Evolutionary conservation across 192 early-diverging fungal species (phyloP), one percentile per base, ranked within the genome.

Genomic region (Obelidium mucronatum): DNA sequence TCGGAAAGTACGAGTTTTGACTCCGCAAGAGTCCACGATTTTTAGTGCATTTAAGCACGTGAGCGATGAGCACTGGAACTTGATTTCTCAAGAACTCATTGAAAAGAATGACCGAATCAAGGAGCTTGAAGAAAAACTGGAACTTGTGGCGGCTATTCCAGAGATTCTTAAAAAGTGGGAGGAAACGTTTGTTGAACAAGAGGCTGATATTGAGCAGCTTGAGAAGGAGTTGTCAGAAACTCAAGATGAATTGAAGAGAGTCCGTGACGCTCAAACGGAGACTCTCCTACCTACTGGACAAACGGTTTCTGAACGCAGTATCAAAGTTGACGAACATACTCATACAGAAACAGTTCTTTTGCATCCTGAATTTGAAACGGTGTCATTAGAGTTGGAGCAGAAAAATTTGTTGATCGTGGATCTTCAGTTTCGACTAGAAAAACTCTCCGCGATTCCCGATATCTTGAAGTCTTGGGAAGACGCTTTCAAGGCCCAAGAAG

Each of bases 141-240:
- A 74, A 34, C 22, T 74, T n/a, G 72, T 62, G 15, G 39, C 58
- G 15, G 56, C 59, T 11, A 74, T 74, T 48, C 72, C 72, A 30
- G 72, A 30, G 3, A 63, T 74, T 2, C 33, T 74, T 4, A 42
- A 74, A 51, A 74, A 74, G 42, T 74, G 72, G 72, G 72, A 74
- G 31, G 60, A 74, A 31, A 62, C 72, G 6, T 74, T 74, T 37
- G 60, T 54, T 2, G 72, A 62, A 17, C 72, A 74, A 35, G 72
- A 74, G 40, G 52, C 52, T 5, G 59, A 74, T 11, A 22, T 62
- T 51, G 72, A 74, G 39, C 22, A 44, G 5, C 44, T 68, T 51
- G 66, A 68, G 48, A 68, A 68, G 44, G 39, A 52, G 30, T 30
- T 68, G 6, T 37, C 66, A n/a, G 37, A 4, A 28, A 44, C 66